Evolutionary conservation across 2,329 filamentous ascomycete genomes (phyloP), one percentile per base, ranked within the genome.

Genomic region (Cordyceps militaris): DNA sequence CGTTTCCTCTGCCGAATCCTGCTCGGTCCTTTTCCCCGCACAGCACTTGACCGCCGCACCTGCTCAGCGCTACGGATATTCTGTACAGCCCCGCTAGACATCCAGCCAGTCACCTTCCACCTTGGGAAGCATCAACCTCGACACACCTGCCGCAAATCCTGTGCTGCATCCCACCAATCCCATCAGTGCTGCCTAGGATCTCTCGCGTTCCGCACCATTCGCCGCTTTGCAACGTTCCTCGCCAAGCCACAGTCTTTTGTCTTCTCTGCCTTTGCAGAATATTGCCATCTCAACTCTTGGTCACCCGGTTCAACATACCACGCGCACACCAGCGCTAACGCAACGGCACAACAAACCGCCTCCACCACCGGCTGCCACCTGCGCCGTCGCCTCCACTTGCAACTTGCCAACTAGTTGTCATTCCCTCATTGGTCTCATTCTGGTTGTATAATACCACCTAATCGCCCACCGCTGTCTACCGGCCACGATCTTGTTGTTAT

Each of bases 1-100:
- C n/a, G 42, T 32, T 49, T 21, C 9, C 32, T 43, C 24, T 19
- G n/a, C 28, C n/a, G 30, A 34, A 40, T 57, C 28, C 38, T 57
- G 43, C 55, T 57, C 55, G 55, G 55, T 38, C 55, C 47, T 57
- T 48, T 57, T 46, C 55, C 55, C 55, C 55, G 47, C 55, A 36
- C 46, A 13, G 14, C 28, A 44, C 30, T 21, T 57, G 55, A 57
- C 55, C 46, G 38, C 47, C 55, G 55, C 55, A 57, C 38, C 55
- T 57, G 55, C 55, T 51, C 55, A 57, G 54, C 36, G n/a, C 55
- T 44, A 50, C 46, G 7, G 8, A 42, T 13, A 43, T 36, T 36
- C 4, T 9, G 34, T 14, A 36, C 21, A n/a, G n/a, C n/a, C n/a
- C n/a, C n/a, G n/a, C 32, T 3, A 50, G 3, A n/a, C n/a, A 16